Evolutionary conservation across 2,329 filamentous ascomycete genomes (phyloP), one percentile per base, ranked within the genome.

Genomic region (Sordariomycetes sp.): DNA sequence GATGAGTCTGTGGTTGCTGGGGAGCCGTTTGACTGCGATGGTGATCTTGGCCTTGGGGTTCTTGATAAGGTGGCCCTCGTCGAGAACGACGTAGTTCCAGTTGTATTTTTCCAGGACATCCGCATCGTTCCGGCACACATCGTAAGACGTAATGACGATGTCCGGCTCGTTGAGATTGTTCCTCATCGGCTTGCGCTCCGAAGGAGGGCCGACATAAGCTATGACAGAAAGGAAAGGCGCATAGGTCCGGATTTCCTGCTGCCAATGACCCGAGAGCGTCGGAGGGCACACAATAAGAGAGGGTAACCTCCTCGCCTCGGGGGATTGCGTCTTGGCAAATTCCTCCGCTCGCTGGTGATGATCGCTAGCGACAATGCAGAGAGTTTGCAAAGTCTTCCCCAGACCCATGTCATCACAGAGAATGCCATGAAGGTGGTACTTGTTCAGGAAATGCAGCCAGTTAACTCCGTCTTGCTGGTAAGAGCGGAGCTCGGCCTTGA

Each of bases 401-500:
- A 99, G 87, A 67, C 94, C 94, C 94, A 99, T 99, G 70, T 99
- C 94, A 67, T 99, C 94, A 69, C 94, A 99, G 60, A 99, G 89
- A 71, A 99, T 97, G 54, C 94, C 94, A 65, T 99, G 95, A 1
- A 99, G 83, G 66, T 99, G 93, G 69, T 97, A 99, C 59, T 92
- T 92, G 70, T 99, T 99, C 64, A 99, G 85, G 75, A 99, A 99
- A 59, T 95, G 87, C 56, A 99, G 83, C 94, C 94, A 99, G 69
- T 99, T 99, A 68, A 99, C 93, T 69, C 94, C 94, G 58, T 99
- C 94, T 71, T 99, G 94, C 71, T 99, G 95, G 69, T 99, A 99
- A 0, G 92, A 96, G 62, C 94, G 89, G 56, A 99, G 81, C 66
- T 96, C 90, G 0, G 94, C 95, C 72, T 97, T 97, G 76, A 99